Evolutionary conservation across 805 yeast species (phyloP).

Genomic region (Wickerhamiella cacticola): DNA sequence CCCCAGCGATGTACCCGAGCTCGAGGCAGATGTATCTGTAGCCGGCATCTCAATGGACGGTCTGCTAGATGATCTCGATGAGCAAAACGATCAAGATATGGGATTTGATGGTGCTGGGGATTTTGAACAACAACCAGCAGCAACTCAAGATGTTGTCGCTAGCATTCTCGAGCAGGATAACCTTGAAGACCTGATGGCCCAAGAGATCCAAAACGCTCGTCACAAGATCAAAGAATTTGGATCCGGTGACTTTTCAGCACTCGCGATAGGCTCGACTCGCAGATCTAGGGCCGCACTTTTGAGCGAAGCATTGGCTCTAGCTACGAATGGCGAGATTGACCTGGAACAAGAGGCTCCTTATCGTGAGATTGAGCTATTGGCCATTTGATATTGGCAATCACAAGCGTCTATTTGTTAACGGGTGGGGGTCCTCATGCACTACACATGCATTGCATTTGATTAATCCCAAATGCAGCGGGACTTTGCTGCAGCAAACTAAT

Average conservation of each 20-base stretch:
- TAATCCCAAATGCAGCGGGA: neutral
- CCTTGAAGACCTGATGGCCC: slow-evolving; percentile 12
- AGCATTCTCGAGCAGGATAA: slow-evolving; percentile 3
- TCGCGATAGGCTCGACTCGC: neutral
- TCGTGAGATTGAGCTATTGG: neutral
- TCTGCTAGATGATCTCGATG: slow-evolving; percentile 1
- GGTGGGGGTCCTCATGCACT: neutral
- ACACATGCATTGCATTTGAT: slow-evolving; percentile 2
- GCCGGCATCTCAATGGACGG: slow-evolving; percentile 10
- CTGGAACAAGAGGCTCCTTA: slow-evolving; percentile 3
- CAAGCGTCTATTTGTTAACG: neutral
- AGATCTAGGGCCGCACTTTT: slow-evolving; percentile 9
- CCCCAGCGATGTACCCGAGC: slow-evolving; percentile 9
- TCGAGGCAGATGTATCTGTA: slow-evolving; percentile 7
- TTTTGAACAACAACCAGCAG: neutral
- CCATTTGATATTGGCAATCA: neutral
- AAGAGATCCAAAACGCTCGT: slow-evolving; percentile 9
- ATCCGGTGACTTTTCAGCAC: neutral
- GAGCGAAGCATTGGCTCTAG: slow-evolving; percentile 5
- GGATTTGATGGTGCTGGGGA: neutral
- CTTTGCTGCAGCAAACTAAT: slow-evolving; percentile 2
- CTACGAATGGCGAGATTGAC: slow-evolving; percentile 4
- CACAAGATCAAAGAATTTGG: neutral
- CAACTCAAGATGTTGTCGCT: slow-evolving; percentile 2
- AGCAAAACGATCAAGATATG: neutral